Evolutionary conservation across 345 rosid genomes (phyloP), one percentile per base, ranked within the genome.

Genomic region (Turnera subulata): DNA sequence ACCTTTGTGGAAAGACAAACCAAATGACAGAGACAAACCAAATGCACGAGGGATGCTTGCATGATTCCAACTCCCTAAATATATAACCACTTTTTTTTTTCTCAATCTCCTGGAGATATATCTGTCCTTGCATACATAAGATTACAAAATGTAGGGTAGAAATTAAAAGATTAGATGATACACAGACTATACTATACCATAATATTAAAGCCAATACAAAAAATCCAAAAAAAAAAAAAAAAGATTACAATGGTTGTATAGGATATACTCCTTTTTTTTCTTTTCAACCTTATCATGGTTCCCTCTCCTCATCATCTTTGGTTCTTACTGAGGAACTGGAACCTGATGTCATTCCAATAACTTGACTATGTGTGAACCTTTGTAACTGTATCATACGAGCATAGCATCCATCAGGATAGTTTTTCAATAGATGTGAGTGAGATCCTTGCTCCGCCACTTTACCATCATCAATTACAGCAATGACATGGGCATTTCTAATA

Each of bases 371-470:
- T 17, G 90, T 84, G 72, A 93, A 93, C 74, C 99, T 84, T 65
- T 93, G 99, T 60, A 93, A 73, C 75, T 93, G 96, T 67, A 85
- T 87, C 99, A 93, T 93, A 58, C 99, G 52, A 16, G 97, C 88
- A 18, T 93, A 93, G 49, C 77, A 73, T 38, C 97, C 97, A 39
- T 89, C 97, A 11, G 97, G 95, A 69, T 76, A 26, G 59, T 87
- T 93, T 75, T 87, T 93, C 54, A 87, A 65, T 11, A 93, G 78
- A 59, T 87, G 90, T 0, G 90, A 80, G 67, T 89, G 99, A 1
- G 97, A 85, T 20, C 99, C 99, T 81, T 84, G 96, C 62, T 87
- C 99, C 1, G 90, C 86, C 2, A 93, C 99, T 69, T 87, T 89
- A 33, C 92, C 99, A 6, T 93, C 99, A 35, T 93, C 96, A 2